Evolutionary conservation across 139 green algal species (phyloP).

Genomic region (Chlorella sp.): DNA sequence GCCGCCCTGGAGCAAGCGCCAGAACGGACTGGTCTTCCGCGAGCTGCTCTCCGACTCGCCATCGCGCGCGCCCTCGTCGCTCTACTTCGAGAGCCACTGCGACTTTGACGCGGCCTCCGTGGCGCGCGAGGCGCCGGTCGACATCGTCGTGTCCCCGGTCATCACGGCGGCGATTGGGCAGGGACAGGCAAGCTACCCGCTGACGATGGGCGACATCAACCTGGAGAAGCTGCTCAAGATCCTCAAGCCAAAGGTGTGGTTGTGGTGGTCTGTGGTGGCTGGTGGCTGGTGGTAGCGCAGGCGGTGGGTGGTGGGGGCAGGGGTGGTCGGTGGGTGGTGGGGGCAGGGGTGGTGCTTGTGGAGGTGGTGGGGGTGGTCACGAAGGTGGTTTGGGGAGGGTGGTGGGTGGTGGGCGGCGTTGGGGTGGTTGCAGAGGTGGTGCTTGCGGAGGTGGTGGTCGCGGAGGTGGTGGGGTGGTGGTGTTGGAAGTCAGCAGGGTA

Average conservation of each 20-base stretch:
- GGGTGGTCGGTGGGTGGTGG: neutral
- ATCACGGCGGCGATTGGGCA: conserved; percentile 12
- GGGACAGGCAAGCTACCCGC: conserved; percentile 35
- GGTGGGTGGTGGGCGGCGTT: too few relatives aligned
- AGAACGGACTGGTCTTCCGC: conserved; percentile 61
- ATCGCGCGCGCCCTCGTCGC: neutral
- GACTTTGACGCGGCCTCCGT: conserved; percentile 45
- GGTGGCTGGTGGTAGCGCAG: neutral
- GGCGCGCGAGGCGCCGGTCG: conserved; percentile 21
- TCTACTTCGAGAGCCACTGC: conserved; percentile 70
- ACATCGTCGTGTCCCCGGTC: conserved; percentile 58
- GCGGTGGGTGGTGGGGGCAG: neutral
- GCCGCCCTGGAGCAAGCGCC: conserved; percentile 70
- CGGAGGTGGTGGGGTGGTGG: too few relatives aligned
- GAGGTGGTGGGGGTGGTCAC: too few relatives aligned
- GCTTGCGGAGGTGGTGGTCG: too few relatives aligned
- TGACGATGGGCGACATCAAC: conserved; percentile 55
- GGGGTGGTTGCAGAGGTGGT: neutral
- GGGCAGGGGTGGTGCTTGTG: neutral
- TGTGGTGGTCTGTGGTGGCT: neutral
- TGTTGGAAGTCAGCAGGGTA: too few relatives aligned
- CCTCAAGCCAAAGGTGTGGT: conserved; percentile 32
- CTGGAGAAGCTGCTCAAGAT: conserved; percentile 39
- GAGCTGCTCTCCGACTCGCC: conserved; percentile 20
- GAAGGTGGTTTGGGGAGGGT: too few relatives aligned